These are phyloP conservation scores for Pleurotus platypus DNA, from an alignment of 768 basidiomycete species.

Conservation along the genomic window DNA sequence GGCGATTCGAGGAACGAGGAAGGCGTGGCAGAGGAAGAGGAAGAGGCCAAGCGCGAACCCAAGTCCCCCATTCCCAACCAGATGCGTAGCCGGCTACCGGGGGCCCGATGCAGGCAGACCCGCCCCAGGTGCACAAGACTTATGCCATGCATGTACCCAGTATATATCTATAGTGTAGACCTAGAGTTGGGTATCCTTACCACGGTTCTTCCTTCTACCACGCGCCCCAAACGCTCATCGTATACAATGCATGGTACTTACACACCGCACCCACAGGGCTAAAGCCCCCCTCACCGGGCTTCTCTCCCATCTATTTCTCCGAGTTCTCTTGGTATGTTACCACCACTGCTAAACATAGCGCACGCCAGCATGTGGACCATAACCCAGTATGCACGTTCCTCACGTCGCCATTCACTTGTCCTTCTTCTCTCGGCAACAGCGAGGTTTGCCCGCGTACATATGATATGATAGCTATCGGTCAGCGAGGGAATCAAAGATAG, in stretches of 20 bases:
- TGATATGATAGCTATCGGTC: background rate
- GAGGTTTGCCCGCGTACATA: background rate
- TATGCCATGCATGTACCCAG: too few species aligned
- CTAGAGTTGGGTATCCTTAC: too few species aligned
- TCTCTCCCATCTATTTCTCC: background rate
- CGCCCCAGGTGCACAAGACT: too few species aligned
- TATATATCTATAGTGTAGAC: too few species aligned
- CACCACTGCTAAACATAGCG: background rate
- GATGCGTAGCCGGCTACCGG: background rate
- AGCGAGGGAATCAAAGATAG: background rate
- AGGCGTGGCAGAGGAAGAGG: slow-evolving; percentile 2
- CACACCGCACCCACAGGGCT: background rate
- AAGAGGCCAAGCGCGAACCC: background rate
- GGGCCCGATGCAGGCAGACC: too few species aligned
- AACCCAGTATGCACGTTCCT: background rate
- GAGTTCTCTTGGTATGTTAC: background rate
- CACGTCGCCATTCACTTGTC: background rate
- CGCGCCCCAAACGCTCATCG: too few species aligned
- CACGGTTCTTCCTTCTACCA: too few species aligned
- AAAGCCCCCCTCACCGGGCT: background rate
- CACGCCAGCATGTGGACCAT: too few species aligned
- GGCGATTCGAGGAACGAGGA: background rate
- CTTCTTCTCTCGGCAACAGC: background rate
- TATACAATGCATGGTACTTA: too few species aligned
- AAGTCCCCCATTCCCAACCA: background rate